These are phyloP conservation scores for Skeletonema grethae DNA, from an alignment of 108 stramenopile genomes.

Conservation along the genomic window DNA sequence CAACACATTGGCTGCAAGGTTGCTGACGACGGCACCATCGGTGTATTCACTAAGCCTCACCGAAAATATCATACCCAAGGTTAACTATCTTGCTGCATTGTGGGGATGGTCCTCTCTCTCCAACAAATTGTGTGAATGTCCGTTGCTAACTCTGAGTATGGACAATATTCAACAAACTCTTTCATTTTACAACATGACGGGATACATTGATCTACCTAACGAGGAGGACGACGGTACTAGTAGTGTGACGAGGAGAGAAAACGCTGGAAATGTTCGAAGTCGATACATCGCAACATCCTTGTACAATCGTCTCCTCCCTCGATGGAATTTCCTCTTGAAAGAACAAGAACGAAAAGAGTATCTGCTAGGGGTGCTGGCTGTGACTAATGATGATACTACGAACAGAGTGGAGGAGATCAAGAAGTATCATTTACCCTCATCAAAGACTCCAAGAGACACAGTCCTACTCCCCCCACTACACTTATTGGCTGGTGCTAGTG, in stretches of 20 bases:
- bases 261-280: conserved; percentile 43
- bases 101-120: conserved; percentile 54
- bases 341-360: conserved; percentile 15
- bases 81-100: conserved; percentile 58
- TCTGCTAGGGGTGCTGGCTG: background rate
- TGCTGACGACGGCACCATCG: conserved; percentile 51
- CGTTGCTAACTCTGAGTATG: conserved; percentile 75
- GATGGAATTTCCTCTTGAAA: conserved; percentile 67
- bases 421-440: conserved; percentile 10
- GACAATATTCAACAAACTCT: conserved; percentile 79
- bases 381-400: background rate
- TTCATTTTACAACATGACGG: conserved; percentile 76
- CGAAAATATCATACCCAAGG: conserved; percentile 67
- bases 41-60: conserved; percentile 73
- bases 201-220: conserved; percentile 59
- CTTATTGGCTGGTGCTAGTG: conserved; percentile 64
- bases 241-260: background rate
- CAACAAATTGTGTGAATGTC: conserved; percentile 60
- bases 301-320: conserved; percentile 79
- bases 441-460: background rate
- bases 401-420: background rate
- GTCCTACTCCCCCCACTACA: conserved; percentile 60
- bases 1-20: conserved; percentile 47
- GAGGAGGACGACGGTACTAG: background rate
- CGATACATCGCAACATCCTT: conserved; percentile 83